Percentiles rank a stretch among this genome's conserved stretches.
phyloP scores from a whole-genome alignment of 371 early-diverging fungal genomes.

The Mortierella sp. region DNA sequence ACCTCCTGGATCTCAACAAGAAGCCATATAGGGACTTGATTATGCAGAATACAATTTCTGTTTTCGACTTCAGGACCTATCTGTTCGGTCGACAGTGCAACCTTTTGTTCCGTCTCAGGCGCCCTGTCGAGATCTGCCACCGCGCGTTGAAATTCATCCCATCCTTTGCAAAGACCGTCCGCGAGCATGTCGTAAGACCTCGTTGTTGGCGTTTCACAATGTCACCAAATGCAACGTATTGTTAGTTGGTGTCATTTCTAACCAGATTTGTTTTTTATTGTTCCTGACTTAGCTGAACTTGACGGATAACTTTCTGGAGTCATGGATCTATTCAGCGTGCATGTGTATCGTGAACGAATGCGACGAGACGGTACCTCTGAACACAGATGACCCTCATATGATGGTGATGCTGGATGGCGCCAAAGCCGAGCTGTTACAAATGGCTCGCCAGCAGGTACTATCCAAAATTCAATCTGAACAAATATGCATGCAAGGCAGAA shows the following conservation, averaged over 20 bases:
- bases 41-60: conserved; percentile 89
- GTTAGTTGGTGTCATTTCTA: neutral
- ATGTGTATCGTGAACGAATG: conserved; percentile 84
- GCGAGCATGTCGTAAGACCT: conserved; percentile 73
- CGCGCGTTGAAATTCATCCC: conserved; percentile 83
- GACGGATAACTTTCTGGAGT: conserved; percentile 75
- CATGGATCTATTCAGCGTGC: conserved; percentile 87
- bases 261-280: neutral
- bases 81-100: conserved; percentile 91
- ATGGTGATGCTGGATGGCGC: conserved; percentile 75
- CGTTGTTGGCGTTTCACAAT: neutral
- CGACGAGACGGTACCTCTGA: conserved; percentile 73
- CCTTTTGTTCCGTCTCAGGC: conserved; percentile 77
- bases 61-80: conserved; percentile 96
- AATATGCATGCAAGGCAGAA: neutral
- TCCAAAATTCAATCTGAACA: neutral
- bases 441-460: conserved; percentile 78
- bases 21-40: conserved; percentile 92
- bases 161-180: conserved; percentile 77
- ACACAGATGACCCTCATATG: conserved; percentile 60
- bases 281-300: conserved; percentile 56
- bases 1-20: conserved; percentile 79
- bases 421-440: conserved; percentile 83
- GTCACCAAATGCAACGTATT: neutral
- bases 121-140: conserved; percentile 76